Base-by-base conservation (phyloP, 2,329 filamentous ascomycete species). In the Neonectria neomacrospora region DNA sequence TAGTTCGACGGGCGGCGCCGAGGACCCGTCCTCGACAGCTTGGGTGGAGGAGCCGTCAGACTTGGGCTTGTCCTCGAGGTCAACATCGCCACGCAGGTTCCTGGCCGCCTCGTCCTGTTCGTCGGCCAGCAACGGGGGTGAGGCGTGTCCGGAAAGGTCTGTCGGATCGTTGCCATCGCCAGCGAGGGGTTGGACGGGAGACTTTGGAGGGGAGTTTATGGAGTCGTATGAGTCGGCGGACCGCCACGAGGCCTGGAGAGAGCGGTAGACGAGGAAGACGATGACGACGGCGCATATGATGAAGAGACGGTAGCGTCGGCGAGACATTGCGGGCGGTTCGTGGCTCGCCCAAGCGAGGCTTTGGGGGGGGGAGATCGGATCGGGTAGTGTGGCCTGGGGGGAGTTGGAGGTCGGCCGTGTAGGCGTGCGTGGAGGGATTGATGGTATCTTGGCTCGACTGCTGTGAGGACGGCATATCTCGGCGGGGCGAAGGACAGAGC, bases 291-390 rank as follows among this genome's bases (percentile, higher is more conserved):
- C 83, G 69, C 84, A 84, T 64, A 87, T 74, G 34, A 87, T 75
- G 65, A 90, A 88, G 61, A 88, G 80, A 63, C 89, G 85, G 72
- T 90, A 90, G 74, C 88, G 82, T 70, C 89, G 82, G 54, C 89
- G 86, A 84, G 90, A 88, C 71, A 72, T 76, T 68, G 44, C 63
- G 55, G 61, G 50, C 45, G 54, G 52, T 64, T 64, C 53, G 65
- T 63, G 53, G 67, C 69, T 74, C 72, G 71, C 70, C 65, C 57
- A 61, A 47, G 70, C 69, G 70, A 74, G 70, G 53, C 70, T 73
- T 67, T 59, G 52, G 8, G 30, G 16, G 39, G 28, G 52, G 8
- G 30, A 11, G 39, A 37, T 45, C 26, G 37, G 26, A 30, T 50
- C 28, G 26, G 48, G 30, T 18, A 14, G 23, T 18, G 10, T 14